phyloP scores from a whole-genome alignment of 441 rosid genomes.

The Hura crepitans region DNA sequence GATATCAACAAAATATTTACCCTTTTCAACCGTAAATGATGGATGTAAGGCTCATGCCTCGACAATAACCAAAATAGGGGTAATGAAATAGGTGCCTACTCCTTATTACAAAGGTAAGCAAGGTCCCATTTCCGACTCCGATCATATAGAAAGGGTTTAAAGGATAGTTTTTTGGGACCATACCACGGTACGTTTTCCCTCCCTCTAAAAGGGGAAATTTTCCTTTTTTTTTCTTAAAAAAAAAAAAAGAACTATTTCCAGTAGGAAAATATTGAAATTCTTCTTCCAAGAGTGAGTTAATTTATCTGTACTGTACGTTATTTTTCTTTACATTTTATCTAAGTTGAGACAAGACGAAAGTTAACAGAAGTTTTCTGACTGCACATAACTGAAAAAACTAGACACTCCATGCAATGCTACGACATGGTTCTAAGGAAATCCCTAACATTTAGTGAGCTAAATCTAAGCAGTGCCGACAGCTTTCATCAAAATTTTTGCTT shows the following conservation, averaged over 20 bases:
- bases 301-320: neutral
- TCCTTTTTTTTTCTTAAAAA: neutral
- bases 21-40: too few relatives aligned
- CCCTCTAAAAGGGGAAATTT: neutral
- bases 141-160: neutral
- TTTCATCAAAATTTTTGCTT: too few relatives aligned
- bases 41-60: constrained; percentile 12
- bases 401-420: too few relatives aligned
- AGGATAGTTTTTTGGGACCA: neutral
- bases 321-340: neutral
- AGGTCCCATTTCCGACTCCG: neutral
- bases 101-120: neutral
- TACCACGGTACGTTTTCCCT: neutral
- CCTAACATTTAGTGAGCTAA: neutral
- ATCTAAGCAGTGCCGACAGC: too few relatives aligned
- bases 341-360: neutral
- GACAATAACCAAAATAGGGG: constrained; percentile 8
- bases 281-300: neutral
- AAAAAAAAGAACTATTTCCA: too few relatives aligned
- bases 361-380: neutral
- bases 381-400: neutral
- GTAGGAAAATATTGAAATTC: too few relatives aligned
- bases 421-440: too few relatives aligned
- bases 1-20: too few relatives aligned
- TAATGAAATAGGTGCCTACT: too few relatives aligned